Conservation (phyloP, 2,329 filamentous ascomycete species). For the Talaromyces pinophilus region DNA sequence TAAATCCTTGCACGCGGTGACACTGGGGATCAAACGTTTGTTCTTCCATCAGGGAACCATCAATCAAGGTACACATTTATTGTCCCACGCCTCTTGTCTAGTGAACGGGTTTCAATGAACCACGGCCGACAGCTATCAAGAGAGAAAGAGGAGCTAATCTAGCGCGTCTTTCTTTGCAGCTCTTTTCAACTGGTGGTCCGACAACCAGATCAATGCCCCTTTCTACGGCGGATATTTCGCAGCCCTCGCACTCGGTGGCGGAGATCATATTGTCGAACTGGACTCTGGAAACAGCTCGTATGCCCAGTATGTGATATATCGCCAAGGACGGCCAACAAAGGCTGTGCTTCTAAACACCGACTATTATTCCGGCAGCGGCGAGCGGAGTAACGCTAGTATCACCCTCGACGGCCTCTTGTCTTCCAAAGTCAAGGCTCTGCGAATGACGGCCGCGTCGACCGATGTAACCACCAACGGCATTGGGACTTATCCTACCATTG, state of each 20-base stretch:
- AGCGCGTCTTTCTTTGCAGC: neutral
- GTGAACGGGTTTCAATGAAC: neutral
- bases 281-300: neutral
- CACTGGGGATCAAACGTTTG: constrained; percentile 9
- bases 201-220: constrained; percentile 12
- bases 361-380: neutral
- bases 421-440: constrained; percentile 2
- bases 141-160: neutral
- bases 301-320: constrained; percentile 7
- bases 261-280: constrained; percentile 1
- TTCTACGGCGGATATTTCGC: constrained; percentile 11
- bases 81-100: neutral
- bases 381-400: neutral
- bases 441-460: neutral
- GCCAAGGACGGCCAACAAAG: neutral
- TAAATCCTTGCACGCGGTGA: constrained; percentile 1
- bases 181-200: constrained; percentile 10
- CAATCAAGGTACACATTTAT: constrained; percentile 6
- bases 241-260: neutral
- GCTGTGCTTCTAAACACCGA: constrained; percentile 9
- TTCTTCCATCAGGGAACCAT: constrained; percentile 11
- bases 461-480: neutral
- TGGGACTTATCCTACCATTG: constrained; percentile 7
- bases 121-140: neutral
- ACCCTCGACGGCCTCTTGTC: neutral